Evolutionary conservation across 2,329 filamentous ascomycete genomes (phyloP), one percentile per base, ranked within the genome.

Genomic region (Colletotrichum camelliae): DNA sequence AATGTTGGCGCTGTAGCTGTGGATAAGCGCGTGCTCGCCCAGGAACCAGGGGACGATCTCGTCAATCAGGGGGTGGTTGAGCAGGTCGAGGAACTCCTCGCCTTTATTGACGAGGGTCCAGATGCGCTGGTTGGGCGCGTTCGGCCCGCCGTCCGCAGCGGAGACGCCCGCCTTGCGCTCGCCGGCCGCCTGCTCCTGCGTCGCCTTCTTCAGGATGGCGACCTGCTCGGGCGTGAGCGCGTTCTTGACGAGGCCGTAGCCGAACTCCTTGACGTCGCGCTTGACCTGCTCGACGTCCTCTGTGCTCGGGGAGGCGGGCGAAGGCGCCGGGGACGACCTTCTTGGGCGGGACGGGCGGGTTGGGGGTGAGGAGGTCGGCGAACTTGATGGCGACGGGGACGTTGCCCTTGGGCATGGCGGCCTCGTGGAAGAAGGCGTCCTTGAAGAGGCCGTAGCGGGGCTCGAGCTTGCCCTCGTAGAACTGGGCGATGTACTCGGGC

Each of bases 1-100:
- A 31, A 72, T 68, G 70, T 72, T 72, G 64, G 67, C 67, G n/a
- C 35, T 70, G 67, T 70, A 70, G 67, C 57, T 70, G 67, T 70
- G 67, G n/a, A 70, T 62, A 7, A 70, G 58, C n/a, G 68, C 68
- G 31, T 71, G 60, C 37, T 71, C 58, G 9, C 58, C 68, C 18
- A 71, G 60, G 21, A 65, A 70, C 65, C 65, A 73, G 57, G 71
- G 71, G 9, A 73, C 65, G 18, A 73, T 29, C 33, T 55, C 65
- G 58, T 73, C 71, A 8, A 73, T 73, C 37, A 73, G 24, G 4
- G 71, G 71, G 58, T 73, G 71, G 39, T 73, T 73, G 8, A 73
- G 71, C 3, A 73, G 10, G 15, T 73, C 70, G 0, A 73, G 13
- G 2, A 73, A 73, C 35, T 73, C 65, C 5, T 73, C 70, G 10